A percentile compares a stretch with the other conserved stretches of the same genome.
These are phyloP conservation scores for Suhomyces chickasaworum DNA, from an alignment of 1,139 yeast species.

Conservation along the genomic window DNA sequence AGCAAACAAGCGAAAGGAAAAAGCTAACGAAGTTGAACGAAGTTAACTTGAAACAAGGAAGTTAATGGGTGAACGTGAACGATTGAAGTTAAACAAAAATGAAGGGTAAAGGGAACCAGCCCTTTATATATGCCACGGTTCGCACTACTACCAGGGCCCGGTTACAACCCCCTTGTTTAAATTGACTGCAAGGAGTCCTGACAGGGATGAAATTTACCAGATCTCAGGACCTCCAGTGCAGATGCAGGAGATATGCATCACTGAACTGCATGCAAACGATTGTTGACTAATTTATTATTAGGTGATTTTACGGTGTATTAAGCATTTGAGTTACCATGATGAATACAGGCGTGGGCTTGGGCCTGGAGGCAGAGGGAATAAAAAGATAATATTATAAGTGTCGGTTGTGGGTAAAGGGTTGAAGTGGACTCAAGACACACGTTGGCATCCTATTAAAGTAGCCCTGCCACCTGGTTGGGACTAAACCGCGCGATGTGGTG, in stretches of 20 bases:
- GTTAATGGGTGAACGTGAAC: neutral
- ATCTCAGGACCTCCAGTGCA: neutral
- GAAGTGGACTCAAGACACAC: neutral
- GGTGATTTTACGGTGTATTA: neutral
- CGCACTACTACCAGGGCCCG: neutral
- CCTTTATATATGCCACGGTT: neutral
- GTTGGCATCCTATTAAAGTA: neutral
- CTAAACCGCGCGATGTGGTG: neutral
- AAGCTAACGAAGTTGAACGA: neutral
- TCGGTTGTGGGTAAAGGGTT: too few relatives aligned
- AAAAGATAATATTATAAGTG: too few relatives aligned
- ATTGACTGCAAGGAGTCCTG: conserved; percentile 1
- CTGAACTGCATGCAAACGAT: neutral
- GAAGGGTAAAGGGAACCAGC: neutral
- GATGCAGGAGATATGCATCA: neutral
- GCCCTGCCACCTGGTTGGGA: neutral
- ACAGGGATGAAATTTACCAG: conserved; percentile 4
- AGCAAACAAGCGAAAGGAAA: neutral
- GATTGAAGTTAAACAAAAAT: neutral
- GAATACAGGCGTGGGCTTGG: too few relatives aligned
- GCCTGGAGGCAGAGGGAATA: too few relatives aligned
- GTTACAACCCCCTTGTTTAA: neutral
- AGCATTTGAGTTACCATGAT: too few relatives aligned
- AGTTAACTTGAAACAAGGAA: neutral
- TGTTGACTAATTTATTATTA: conserved; percentile 2